Conservation (phyloP, 352 stramenopile genomes). For the Sclerospora graminicola region DNA sequence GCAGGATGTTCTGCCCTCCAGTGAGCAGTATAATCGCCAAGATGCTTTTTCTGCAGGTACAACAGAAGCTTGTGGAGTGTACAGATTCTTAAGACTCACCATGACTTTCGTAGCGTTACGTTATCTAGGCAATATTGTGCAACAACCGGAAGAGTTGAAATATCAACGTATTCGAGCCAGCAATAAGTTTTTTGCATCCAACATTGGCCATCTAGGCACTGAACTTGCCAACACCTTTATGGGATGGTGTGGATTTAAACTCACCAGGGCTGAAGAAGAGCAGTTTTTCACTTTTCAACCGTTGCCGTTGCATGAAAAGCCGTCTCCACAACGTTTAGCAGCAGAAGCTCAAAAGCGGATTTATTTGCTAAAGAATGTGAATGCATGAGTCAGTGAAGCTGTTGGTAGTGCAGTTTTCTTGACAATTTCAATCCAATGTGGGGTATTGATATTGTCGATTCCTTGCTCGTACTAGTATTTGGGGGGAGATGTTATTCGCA, state of each 20-base stretch:
- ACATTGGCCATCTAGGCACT: constrained; percentile 23
- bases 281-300: constrained; percentile 34
- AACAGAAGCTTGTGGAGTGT: neutral
- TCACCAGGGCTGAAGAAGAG: constrained; percentile 15
- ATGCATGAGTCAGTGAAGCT: too few species aligned
- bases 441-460: too few species aligned
- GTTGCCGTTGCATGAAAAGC: constrained; percentile 1
- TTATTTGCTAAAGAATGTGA: constrained; percentile 26
- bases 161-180: constrained; percentile 61
- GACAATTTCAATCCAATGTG: too few species aligned
- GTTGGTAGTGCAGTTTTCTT: too few species aligned
- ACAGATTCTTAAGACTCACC: neutral
- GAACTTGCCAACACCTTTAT: constrained; percentile 17
- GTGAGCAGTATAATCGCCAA: constrained; percentile 7
- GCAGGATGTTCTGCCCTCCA: constrained; percentile 4
- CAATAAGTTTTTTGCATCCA: constrained; percentile 65
- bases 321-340: constrained; percentile 3
- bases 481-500: too few species aligned
- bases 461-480: too few species aligned
- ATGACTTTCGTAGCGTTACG: constrained; percentile 24
- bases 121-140: constrained; percentile 61
- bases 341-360: constrained; percentile 22
- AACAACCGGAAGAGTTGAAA: constrained; percentile 39
- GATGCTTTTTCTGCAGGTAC: constrained; percentile 30
- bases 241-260: constrained; percentile 49